Evolutionary conservation across 768 basidiomycete species (phyloP), one percentile per base, ranked within the genome.

Genomic region (Hygrophorus russula): DNA sequence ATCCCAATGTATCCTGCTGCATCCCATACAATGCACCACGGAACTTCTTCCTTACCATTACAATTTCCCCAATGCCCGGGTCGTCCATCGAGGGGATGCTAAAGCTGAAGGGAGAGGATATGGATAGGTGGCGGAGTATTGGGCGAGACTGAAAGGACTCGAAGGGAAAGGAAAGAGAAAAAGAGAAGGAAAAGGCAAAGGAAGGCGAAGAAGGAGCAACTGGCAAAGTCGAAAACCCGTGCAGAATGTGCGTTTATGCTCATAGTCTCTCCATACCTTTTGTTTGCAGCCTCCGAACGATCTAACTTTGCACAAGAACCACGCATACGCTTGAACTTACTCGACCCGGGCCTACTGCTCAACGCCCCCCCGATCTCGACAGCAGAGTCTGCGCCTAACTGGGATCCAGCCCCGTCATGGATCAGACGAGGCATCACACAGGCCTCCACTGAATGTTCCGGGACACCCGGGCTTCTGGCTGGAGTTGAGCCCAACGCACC

Each of bases 81-180:
- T 83, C 80, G 15, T 70, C 63, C 0, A 69, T 61, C 1, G 78
- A n/a, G n/a, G 57, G 44, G 42, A 36, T 49, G 58, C 59, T 59
- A 36, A 61, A 60, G 46, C 67, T 64, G 30, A 51, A 57, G 46
- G 53, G 63, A 44, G 67, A 65, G 43, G 73, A 70, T 48, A 74
- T 68, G 52, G 69, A 71, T 53, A 82, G 78, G 58, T 89, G 85
- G 84, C 89, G 85, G 87, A 88, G 73, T 49, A 78, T 89, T 46
- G 78, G 82, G 4, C 64, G 82, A 11, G 82, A 82, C 8, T 61
- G 80, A 51, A 86, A 79, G 55, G 84, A 83, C 44, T 77, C 75
- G 13, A 83, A 84, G 57, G 78, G 78, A 52, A 67, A 62, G 13
- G 70, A 69, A 49, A 59, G 65, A 49, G 57, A 60, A 49, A 60